Evolutionary conservation across 371 early-diverging fungal genomes (phyloP), one percentile per base, ranked within the genome.

Genomic region (Syncephalastrum monosporum): DNA sequence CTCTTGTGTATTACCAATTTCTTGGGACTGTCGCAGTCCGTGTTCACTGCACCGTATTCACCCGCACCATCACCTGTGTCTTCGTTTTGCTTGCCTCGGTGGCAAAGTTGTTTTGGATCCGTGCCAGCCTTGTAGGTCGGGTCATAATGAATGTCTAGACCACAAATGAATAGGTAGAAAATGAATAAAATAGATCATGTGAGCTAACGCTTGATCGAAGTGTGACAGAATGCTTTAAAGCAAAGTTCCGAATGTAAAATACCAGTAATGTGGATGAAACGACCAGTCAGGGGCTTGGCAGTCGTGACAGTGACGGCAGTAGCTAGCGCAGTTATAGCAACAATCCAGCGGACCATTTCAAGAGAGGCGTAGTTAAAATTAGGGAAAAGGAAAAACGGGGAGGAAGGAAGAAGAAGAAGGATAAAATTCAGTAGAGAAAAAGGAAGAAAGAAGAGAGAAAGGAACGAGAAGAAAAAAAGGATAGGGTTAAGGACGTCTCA

Each of bases 101-200:
- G 69, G 50, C 69, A 73, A 29, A 58, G 29, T 21, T 58, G 33
- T 7, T 57, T 44, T 14, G 69, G 65, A 21, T 61, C 63, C 8
- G 64, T 56, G 23, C 52, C 52, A 23, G 50, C 48, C 24, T 59
- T 6, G 41, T 73, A 73, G 47, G 44, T 16, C 10, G 65, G 63
- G 48, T 73, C 74, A 49, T 61, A 25, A 45, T 73, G 74, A n/a
- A 73, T 60, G 49, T 73, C 74, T 72, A 27, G 24, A 49, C 42
- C n/a, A 14, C 13, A 25, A 33, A 23, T 43, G 21, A 33, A 12
- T 1, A 33, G 38, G 38, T 33, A 12, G 38, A 33, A 43, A 53
- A 46, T 16, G 19, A 12, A 33, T 12, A n/a, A 17, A 2, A 33
- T 8, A 33, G 8, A 10, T 12, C 38, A 10, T 33, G 10, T 33